Evolutionary conservation across 495 filamentous ascomycete genomes (phyloP).

Genomic region (Penicillium odoratum): DNA sequence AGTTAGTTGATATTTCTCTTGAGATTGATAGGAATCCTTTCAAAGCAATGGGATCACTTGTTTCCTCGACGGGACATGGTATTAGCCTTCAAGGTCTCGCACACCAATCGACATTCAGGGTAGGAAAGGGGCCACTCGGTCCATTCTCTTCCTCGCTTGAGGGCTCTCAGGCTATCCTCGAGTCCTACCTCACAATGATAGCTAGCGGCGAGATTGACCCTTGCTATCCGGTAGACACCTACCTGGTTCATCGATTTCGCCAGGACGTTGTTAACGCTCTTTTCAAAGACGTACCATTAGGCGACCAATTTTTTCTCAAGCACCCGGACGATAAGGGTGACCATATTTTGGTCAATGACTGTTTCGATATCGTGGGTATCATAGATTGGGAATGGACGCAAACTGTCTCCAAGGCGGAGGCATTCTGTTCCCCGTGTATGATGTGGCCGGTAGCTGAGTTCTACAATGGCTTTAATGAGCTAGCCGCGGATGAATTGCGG

Average conservation of each 20-base stretch:
- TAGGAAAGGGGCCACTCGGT: too few species aligned
- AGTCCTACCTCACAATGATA: too few species aligned
- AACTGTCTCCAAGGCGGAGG: conserved; percentile 29
- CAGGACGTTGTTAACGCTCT: conserved; percentile 19
- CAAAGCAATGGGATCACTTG: too few species aligned
- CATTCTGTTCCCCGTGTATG: conserved; percentile 43
- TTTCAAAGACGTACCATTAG: conserved; percentile 9
- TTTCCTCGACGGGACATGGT: too few species aligned
- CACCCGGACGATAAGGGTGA: conserved; percentile 48
- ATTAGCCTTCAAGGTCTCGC: too few species aligned
- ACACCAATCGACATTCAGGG: too few species aligned
- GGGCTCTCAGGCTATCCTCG: too few species aligned
- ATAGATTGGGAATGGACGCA: conserved; percentile 48
- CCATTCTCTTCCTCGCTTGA: too few species aligned
- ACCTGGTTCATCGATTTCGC: conserved; percentile 38
- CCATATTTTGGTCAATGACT: conserved; percentile 44
- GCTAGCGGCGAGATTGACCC: too few species aligned
- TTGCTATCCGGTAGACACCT: conserved; percentile 36
- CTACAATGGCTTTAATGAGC: conserved; percentile 36
- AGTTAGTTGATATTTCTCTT: conserved; percentile 41
- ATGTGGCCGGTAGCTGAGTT: conserved; percentile 44
- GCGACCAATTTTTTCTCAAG: conserved; percentile 38
- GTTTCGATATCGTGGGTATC: conserved; percentile 44
- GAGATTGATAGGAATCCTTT: conserved; percentile 12
- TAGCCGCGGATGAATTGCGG: conserved; percentile 32